phyloP scores from a whole-genome alignment of 768 basidiomycete species.

The Xanthoconium purpureum region DNA sequence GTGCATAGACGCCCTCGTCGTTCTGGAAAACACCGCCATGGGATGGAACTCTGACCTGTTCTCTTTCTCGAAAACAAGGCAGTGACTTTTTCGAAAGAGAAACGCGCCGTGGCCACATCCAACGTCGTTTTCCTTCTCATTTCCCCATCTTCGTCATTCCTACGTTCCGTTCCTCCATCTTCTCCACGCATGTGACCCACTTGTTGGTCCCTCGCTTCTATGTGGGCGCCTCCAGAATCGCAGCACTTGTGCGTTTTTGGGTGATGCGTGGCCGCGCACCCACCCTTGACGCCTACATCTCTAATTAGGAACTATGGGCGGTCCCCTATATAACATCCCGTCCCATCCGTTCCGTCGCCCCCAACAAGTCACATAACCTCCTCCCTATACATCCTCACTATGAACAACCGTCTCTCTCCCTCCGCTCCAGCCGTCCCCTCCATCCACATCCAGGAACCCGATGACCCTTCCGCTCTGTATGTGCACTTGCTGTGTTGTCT shows the following conservation, averaged over 20 bases:
- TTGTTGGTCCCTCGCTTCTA: neutral
- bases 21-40: conserved; percentile 23
- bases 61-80: conserved; percentile 6
- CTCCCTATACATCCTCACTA: neutral
- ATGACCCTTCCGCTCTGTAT: conserved; percentile 13
- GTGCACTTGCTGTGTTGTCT: conserved; percentile 5
- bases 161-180: neutral
- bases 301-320: conserved; percentile 7
- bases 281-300: conserved; percentile 5
- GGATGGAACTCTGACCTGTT: neutral
- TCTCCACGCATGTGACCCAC: neutral
- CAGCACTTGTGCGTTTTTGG: neutral
- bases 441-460: conserved; percentile 14
- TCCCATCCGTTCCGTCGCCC: neutral
- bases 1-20: neutral
- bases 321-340: conserved; percentile 20
- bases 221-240: conserved; percentile 10
- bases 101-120: neutral
- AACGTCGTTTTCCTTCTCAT: neutral
- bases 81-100: conserved; percentile 14
- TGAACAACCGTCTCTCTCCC: conserved; percentile 5
- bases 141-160: conserved; percentile 4
- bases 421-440: conserved; percentile 12
- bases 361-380: conserved; percentile 8
- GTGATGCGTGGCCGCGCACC: neutral